phyloP scores from a whole-genome alignment of 768 basidiomycete genomes.

The Russula brevipes region DNA sequence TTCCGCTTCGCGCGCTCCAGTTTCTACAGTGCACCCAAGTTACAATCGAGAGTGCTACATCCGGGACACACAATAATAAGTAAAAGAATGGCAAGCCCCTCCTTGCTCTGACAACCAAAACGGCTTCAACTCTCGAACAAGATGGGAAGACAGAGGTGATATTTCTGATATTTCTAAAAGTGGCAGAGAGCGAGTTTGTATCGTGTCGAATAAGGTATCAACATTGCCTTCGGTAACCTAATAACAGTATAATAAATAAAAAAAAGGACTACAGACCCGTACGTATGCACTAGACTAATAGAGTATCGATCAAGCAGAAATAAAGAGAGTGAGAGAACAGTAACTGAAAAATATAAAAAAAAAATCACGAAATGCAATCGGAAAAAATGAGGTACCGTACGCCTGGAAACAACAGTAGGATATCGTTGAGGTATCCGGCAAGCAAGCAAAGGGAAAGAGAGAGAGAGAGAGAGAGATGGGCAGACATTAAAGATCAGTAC shows the following conservation, averaged over 20 bases:
- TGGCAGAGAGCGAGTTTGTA: neutral
- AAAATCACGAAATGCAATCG: neutral
- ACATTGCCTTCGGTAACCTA: slow-evolving; percentile 14
- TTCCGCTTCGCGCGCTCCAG: too few species aligned
- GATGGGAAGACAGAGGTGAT: too few species aligned
- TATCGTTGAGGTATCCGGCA: slow-evolving; percentile 7
- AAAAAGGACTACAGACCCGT: neutral
- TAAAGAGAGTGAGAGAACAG: neutral
- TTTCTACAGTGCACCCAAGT: too few species aligned
- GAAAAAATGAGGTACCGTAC: neutral
- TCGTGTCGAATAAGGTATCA: slow-evolving; percentile 5
- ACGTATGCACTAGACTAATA: neutral
- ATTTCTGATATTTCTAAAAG: neutral
- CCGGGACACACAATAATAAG: too few species aligned
- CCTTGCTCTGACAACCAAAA: too few species aligned
- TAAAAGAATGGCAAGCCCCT: too few species aligned
- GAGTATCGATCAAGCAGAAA: neutral
- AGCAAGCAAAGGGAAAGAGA: neutral
- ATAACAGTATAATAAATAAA: slow-evolving; percentile 4
- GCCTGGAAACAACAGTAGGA: neutral
- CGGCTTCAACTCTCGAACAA: too few species aligned
- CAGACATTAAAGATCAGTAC: neutral
- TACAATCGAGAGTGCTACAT: too few species aligned
- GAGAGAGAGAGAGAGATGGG: neutral
- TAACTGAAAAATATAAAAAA: neutral